Conservation (phyloP, 2,329 filamentous ascomycete species). For the Furcasterigmium sp. region DNA sequence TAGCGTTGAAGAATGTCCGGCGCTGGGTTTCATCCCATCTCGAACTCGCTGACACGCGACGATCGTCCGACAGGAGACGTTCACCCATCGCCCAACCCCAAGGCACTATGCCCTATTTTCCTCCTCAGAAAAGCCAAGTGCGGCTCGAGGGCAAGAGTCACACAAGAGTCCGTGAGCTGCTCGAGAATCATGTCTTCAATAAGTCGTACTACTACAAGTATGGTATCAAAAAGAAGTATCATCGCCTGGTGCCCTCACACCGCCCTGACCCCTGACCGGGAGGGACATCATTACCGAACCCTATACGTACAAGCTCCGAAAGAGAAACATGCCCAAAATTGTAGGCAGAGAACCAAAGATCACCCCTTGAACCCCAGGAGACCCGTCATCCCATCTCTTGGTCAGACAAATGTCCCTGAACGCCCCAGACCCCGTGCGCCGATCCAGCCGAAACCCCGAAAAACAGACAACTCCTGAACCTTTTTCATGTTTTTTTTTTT, state of each 20-base stretch:
- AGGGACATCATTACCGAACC: too few species aligned
- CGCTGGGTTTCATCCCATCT: slow-evolving; percentile 7
- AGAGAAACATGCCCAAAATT: too few species aligned
- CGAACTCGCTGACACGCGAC: slow-evolving; percentile 5
- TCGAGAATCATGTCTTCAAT: not conserved
- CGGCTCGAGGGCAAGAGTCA: slow-evolving; percentile 8
- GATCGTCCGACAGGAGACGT: not conserved
- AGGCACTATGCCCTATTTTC: too few species aligned
- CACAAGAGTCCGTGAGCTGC: not conserved
- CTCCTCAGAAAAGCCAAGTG: too few species aligned
- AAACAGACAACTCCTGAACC: not conserved
- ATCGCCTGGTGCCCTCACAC: too few species aligned
- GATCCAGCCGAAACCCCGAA: slow-evolving; percentile 1
- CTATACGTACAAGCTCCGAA: too few species aligned
- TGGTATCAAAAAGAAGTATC: slow-evolving; percentile 1
- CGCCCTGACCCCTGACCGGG: too few species aligned
- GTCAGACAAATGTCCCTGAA: too few species aligned
- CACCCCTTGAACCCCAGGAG: not conserved
- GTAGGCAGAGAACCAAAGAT: too few species aligned
- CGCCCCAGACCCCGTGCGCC: slow-evolving; percentile 3
- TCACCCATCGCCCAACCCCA: slow-evolving; percentile 12
- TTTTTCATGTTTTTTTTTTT: not conserved
- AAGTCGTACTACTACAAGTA: not conserved
- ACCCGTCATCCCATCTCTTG: not conserved
- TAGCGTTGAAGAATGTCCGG: too few species aligned